Evolutionary conservation across 495 filamentous ascomycete genomes (phyloP), one percentile per base, ranked within the genome.

Genomic region (Penicillium parvum): DNA sequence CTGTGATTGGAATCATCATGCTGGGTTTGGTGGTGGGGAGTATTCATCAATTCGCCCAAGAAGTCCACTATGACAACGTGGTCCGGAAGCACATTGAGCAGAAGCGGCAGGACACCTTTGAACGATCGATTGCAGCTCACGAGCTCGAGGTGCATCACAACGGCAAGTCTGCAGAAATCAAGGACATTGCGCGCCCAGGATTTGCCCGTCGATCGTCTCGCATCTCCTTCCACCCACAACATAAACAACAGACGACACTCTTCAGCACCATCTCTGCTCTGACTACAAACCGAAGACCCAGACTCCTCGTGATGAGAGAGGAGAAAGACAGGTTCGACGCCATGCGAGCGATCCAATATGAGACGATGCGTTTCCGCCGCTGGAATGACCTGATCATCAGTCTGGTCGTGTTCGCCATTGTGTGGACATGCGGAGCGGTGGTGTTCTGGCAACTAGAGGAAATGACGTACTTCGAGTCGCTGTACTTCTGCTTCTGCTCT

Each of bases 11-110:
- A 5, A 84, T 96, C 34, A 81, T 91, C 32, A 90, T 84, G 43
- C 69, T 96, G 3, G 91, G 90, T 79, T 70, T 96, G 19, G 85
- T 95, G 17, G 82, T 96, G 21, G 81, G 82, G 11, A 91, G 87
- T 40, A 87, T 96, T 40, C 78, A 86, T 27, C 82, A 73, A 21
- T 88, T 87, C 43, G 76, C 77, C 2, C 43, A 55, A 14, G 79
- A 86, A 39, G 65, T 89, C 21, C 74, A 78, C 12, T 71, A 78
- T 32, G 79, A 82, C 40, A 84, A 88, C 17, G 69, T 90, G 22
- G 67, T 89, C 40, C 76, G 74, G 50, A 74, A 68, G 22, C 85
- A 86, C 52, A 66, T 83, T 21, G 70, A 82, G 23, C 71, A 74
- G 12, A 71, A 68, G 21, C 75, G 85, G 33, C 66, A 70, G 43